Conservation (phyloP, 148 eudicot species). For the Beta vulgaris region DNA sequence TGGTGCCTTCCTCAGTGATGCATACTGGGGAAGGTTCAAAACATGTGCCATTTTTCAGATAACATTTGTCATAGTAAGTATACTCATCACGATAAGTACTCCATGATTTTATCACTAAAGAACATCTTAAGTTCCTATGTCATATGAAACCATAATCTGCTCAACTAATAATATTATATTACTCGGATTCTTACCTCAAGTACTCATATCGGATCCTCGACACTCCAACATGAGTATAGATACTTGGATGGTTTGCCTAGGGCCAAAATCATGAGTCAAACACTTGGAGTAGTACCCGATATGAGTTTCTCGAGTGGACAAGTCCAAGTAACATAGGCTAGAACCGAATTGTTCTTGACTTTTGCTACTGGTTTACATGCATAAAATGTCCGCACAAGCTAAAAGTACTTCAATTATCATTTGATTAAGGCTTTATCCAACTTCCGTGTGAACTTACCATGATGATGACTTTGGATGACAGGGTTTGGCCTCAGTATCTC, state of each 20-base stretch:
- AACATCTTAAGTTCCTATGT: too few species aligned
- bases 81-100: background rate
- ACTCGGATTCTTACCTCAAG: too few species aligned
- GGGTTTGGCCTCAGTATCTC: constrained; percentile 62
- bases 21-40: constrained; percentile 91
- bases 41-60: constrained; percentile 82
- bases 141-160: too few species aligned
- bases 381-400: background rate
- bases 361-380: background rate
- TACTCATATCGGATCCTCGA: too few species aligned
- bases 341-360: too few species aligned
- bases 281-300: too few species aligned
- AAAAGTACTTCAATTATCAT: background rate
- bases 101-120: background rate
- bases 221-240: too few species aligned
- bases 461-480: constrained; percentile 30
- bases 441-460: background rate
- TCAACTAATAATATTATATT: too few species aligned
- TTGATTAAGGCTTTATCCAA: background rate
- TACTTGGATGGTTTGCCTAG: too few species aligned
- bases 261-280: too few species aligned
- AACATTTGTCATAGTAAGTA: constrained; percentile 68
- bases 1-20: constrained; percentile 88
- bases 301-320: too few species aligned
- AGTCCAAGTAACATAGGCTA: too few species aligned